Percentiles rank a stretch among this genome's conserved stretches.
These are phyloP conservation scores for Cajanus cajan DNA, from an alignment of 306 rosid species.

Conservation along the genomic window DNA sequence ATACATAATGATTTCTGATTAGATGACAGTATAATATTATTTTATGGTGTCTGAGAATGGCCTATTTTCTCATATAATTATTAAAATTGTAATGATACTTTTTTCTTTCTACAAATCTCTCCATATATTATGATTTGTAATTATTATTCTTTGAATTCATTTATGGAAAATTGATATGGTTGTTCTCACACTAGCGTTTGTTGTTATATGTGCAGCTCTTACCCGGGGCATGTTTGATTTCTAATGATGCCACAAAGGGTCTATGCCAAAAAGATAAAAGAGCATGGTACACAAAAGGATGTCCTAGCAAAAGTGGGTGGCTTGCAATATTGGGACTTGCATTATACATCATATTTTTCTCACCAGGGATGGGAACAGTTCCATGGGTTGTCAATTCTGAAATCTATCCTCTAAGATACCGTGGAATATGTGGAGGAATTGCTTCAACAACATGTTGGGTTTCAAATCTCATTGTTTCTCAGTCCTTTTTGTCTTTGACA, in stretches of 20 bases:
- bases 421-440: conserved; percentile 62
- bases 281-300: conserved; percentile 63
- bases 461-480: conserved; percentile 56
- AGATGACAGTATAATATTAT: too few relatives aligned
- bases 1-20: too few relatives aligned
- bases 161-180: neutral
- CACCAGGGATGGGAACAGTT: conserved; percentile 69
- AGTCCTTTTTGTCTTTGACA: conserved; percentile 49
- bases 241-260: conserved; percentile 21
- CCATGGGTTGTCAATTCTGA: conserved; percentile 76
- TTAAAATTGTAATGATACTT: too few relatives aligned
- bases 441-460: conserved; percentile 60
- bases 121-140: too few relatives aligned
- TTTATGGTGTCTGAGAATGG: too few relatives aligned
- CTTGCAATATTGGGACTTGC: conserved; percentile 48
- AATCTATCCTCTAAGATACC: conserved; percentile 55
- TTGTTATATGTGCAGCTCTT: conserved; percentile 35
- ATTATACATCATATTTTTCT: conserved; percentile 56
- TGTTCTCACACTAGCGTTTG: neutral
- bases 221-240: conserved; percentile 55
- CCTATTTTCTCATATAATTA: too few relatives aligned
- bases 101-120: too few relatives aligned
- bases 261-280: conserved; percentile 29
- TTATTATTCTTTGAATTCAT: too few relatives aligned
- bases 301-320: conserved; percentile 62